phyloP scores from a whole-genome alignment of 2,329 filamentous ascomycete genomes.

The Botrytis medusae region DNA sequence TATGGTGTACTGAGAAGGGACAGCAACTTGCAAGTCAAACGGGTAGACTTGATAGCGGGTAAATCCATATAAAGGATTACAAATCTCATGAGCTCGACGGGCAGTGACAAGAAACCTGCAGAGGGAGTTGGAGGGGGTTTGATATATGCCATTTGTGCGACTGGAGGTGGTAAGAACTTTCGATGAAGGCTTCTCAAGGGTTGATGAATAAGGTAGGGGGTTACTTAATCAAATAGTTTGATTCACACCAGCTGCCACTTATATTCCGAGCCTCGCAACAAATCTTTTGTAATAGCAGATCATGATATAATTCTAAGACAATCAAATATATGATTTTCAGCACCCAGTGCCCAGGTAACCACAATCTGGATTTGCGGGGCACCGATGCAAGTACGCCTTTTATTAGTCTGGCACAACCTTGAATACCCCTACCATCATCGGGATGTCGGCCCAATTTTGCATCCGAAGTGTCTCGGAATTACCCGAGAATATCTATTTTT shows the following conservation, averaged over 20 bases:
- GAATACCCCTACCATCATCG: background rate
- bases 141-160: conserved; percentile 8
- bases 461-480: background rate
- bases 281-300: background rate
- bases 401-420: background rate
- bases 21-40: conserved; percentile 17
- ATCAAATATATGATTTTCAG: background rate
- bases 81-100: background rate
- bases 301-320: background rate
- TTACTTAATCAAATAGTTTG: background rate
- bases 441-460: background rate
- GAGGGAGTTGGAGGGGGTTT: background rate
- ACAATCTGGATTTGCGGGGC: background rate
- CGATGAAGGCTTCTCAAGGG: background rate
- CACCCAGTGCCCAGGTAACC: background rate
- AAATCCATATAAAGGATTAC: conserved; percentile 12
- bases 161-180: background rate
- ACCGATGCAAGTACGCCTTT: background rate
- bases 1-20: conserved; percentile 18
- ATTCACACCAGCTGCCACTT: background rate
- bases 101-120: background rate
- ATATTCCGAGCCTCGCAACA: background rate
- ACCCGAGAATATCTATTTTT: background rate
- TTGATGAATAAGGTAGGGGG: background rate
- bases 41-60: background rate